Conservation (phyloP, 2,329 filamentous ascomycete species). For the Hymenotorrendiella dingleyae region DNA sequence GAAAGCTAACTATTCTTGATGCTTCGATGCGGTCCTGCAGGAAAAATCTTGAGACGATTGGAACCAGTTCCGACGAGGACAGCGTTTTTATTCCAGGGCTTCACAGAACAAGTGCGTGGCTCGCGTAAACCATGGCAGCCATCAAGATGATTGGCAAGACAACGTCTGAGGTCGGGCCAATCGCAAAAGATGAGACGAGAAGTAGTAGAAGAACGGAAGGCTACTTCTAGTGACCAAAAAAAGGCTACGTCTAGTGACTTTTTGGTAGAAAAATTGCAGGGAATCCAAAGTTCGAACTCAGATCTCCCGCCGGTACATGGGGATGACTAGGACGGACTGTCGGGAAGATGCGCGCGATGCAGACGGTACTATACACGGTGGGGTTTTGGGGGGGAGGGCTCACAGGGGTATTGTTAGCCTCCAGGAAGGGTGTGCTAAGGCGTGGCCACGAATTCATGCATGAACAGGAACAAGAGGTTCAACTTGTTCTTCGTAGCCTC, state of each 20-base stretch:
- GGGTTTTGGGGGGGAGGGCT: slow-evolving; percentile 24
- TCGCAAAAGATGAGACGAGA: slow-evolving; percentile 37
- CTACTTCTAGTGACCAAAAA: slow-evolving; percentile 25
- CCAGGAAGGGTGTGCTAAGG: slow-evolving; percentile 20
- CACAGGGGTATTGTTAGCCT: slow-evolving; percentile 25
- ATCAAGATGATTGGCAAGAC: slow-evolving; percentile 41
- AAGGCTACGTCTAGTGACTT: slow-evolving; percentile 25
- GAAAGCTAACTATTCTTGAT: slow-evolving; percentile 18
- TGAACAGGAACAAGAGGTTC: slow-evolving; percentile 28
- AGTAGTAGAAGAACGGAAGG: slow-evolving; percentile 18
- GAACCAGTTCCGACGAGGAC: slow-evolving; percentile 24
- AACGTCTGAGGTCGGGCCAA: slow-evolving; percentile 30
- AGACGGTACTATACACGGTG: slow-evolving; percentile 27
- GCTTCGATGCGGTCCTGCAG: slow-evolving; percentile 18
- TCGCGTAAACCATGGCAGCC: slow-evolving; percentile 35
- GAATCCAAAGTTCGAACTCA: slow-evolving; percentile 28
- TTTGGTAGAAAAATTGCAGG: slow-evolving; percentile 22
- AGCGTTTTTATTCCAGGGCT: slow-evolving; percentile 32
- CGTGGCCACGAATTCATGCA: slow-evolving; percentile 33
- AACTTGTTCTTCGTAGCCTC: slow-evolving; percentile 22
- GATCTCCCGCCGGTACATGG: slow-evolving; percentile 29
- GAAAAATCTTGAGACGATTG: slow-evolving; percentile 28
- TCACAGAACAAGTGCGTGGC: slow-evolving; percentile 37
- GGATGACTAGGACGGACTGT: slow-evolving; percentile 24
- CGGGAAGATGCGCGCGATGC: slow-evolving; percentile 32